These are phyloP conservation scores for Alternaria incomplexa DNA, from an alignment of 2,329 filamentous ascomycete genomes.

Conservation along the genomic window DNA sequence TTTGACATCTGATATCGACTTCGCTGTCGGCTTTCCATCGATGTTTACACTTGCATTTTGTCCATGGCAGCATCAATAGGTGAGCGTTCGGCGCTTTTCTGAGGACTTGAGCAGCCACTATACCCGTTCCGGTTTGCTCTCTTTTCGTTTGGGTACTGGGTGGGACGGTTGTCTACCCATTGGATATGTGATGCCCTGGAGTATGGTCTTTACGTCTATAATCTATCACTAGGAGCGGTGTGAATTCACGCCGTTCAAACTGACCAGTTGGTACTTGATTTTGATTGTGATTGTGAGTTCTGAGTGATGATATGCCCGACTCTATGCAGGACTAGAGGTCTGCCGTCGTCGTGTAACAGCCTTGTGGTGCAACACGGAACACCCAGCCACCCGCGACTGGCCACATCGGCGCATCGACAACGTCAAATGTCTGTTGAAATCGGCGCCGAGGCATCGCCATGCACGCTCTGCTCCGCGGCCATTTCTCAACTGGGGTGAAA, in stretches of 20 bases:
- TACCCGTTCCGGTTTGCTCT: slow-evolving; percentile 40
- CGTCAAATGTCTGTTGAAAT: neutral
- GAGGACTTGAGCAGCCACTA: slow-evolving; percentile 51
- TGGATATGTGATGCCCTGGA: neutral
- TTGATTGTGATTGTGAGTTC: neutral
- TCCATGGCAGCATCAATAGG: slow-evolving; percentile 49
- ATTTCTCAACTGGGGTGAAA: neutral
- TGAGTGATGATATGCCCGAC: neutral
- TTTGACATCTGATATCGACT: slow-evolving; percentile 21
- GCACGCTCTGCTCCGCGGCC: neutral
- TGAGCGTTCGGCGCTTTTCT: slow-evolving; percentile 50
- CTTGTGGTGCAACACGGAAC: neutral
- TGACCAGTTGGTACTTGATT: neutral
- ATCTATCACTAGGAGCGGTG: slow-evolving; percentile 27
- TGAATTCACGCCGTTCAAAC: slow-evolving; percentile 45
- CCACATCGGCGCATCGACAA: neutral
- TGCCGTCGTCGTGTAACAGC: neutral
- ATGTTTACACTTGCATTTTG: slow-evolving; percentile 39
- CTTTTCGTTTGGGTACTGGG: slow-evolving; percentile 18
- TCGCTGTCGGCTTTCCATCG: slow-evolving; percentile 21
- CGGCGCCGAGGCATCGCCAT: neutral
- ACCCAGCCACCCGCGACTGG: neutral
- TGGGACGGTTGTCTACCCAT: slow-evolving; percentile 12
- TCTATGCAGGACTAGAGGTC: neutral
- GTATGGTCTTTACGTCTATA: slow-evolving; percentile 9